These are phyloP conservation scores for Colletotrichum lindemuthianum DNA, from an alignment of 2,329 filamentous ascomycete genomes.

Conservation along the genomic window DNA sequence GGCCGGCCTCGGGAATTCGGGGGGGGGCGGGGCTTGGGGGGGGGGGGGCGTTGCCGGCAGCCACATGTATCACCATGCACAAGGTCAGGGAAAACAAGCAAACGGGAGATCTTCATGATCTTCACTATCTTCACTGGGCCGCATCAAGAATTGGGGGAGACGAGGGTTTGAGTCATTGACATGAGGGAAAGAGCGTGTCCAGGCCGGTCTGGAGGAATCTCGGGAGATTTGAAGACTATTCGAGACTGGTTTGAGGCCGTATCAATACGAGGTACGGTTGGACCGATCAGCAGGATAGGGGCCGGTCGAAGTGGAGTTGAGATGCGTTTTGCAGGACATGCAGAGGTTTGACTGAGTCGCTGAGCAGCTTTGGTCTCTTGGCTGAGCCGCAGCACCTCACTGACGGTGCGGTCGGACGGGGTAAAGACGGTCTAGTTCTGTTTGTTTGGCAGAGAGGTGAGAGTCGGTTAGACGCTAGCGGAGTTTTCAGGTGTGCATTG, in stretches of 20 bases:
- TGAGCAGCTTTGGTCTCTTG: neutral
- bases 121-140: neutral
- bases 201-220: neutral
- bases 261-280: too few species aligned
- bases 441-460: neutral
- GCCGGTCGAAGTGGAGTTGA: too few species aligned
- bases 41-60: too few species aligned
- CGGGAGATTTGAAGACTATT: neutral
- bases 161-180: too few species aligned
- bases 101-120: neutral
- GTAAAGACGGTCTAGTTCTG: neutral
- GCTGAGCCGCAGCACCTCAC: neutral
- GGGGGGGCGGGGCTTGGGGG: too few species aligned
- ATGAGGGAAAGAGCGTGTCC: too few species aligned
- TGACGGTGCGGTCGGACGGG: constrained; percentile 24
- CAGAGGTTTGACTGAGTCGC: neutral
- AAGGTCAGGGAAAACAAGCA: too few species aligned
- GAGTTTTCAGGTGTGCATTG: constrained; percentile 26
- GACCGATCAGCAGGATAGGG: too few species aligned
- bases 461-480: neutral
- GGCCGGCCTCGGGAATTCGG: too few species aligned
- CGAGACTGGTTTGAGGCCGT: too few species aligned
- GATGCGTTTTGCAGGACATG: too few species aligned
- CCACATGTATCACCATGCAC: too few species aligned
- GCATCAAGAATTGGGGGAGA: neutral